Evolutionary conservation across 1,284 basidiomycete genomes (phyloP), one percentile per base, ranked within the genome.

Genomic region (Naganishia liquefaciens): DNA sequence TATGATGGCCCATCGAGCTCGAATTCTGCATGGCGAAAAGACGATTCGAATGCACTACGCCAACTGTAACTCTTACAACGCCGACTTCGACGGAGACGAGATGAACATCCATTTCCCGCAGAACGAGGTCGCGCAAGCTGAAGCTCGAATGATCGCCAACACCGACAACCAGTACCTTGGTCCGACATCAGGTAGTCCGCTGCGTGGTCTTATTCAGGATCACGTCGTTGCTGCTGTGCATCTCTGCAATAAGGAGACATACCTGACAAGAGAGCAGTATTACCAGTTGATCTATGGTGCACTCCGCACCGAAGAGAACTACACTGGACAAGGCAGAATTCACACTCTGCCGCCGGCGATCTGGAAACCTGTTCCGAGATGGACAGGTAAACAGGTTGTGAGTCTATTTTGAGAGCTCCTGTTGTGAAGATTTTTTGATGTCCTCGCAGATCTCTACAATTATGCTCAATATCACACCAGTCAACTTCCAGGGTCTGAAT

Each of bases 1-100:
- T 82, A 99, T 99, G 95, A 99, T 99, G 96, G 90, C 89, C 11
- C 96, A 99, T 80, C 89, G 87, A 71, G 96, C 95, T 27, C 88
- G 89, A 68, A 90, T 99, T 19, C 80, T 99, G 68, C 86, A 88
- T 67, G 96, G 95, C 53, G 96, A 99, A 80, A 97, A 97, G 83
- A 99, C 96, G 1, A 99, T 99, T 77, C 87, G 96, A 37, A 97
- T 99, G 95, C 96, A 99, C 82, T 99, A 99, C 76, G 96, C 96
- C 54, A 99, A 99, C 76, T 99, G 96, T 50, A 68, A 68, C 57
- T 68, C 68, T 69, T 74, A 65, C 69, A 72, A 63, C 44, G 96
- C 96, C 76, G 96, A 99, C 80, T 99, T 99, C 76, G 96, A 99
- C 76, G 96, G 96, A 73, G 96, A 99, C 81, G 93, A 96, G 77